Evolutionary conservation across 805 yeast species (phyloP).

Genomic region (Candida maesae): DNA sequence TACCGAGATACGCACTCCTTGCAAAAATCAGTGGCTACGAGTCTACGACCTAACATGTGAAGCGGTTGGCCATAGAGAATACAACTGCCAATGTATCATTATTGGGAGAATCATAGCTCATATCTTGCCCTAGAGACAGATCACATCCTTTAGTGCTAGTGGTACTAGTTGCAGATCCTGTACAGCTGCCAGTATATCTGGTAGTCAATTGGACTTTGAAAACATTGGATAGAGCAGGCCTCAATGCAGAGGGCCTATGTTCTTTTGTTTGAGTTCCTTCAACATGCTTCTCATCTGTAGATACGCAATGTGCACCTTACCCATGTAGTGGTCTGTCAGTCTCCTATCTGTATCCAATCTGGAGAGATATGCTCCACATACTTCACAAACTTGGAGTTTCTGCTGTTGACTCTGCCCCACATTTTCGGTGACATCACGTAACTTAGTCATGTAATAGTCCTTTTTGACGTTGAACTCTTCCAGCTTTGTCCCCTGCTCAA

Average conservation of each 20-base stretch:
- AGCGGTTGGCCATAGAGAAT: no score
- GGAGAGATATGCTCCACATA: constrained; percentile 86
- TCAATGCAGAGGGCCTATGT: not conserved
- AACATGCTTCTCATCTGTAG: constrained; percentile 61
- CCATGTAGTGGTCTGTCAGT: constrained; percentile 84
- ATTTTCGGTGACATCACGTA: constrained; percentile 60
- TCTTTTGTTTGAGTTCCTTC: constrained; percentile 16
- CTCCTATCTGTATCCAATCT: constrained; percentile 84
- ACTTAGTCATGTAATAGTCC: constrained; percentile 48
- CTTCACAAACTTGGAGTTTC: constrained; percentile 83
- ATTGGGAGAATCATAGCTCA: no score
- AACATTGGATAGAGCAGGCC: no score
- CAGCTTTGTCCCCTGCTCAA: constrained; percentile 45
- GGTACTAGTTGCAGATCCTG: no score
- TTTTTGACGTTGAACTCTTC: constrained; percentile 46
- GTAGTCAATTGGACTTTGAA: no score
- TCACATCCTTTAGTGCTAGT: no score
- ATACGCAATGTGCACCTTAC: constrained; percentile 82
- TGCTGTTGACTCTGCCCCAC: constrained; percentile 86
- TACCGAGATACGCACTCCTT: no score
- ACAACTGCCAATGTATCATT: no score
- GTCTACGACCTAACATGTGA: no score
- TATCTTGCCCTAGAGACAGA: no score
- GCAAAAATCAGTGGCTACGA: no score
- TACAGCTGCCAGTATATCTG: no score